Percentiles rank a stretch among this genome's conserved stretches.
phyloP scores from a whole-genome alignment of 176 grass and related monocot species.

The Carex parvula region DNA sequence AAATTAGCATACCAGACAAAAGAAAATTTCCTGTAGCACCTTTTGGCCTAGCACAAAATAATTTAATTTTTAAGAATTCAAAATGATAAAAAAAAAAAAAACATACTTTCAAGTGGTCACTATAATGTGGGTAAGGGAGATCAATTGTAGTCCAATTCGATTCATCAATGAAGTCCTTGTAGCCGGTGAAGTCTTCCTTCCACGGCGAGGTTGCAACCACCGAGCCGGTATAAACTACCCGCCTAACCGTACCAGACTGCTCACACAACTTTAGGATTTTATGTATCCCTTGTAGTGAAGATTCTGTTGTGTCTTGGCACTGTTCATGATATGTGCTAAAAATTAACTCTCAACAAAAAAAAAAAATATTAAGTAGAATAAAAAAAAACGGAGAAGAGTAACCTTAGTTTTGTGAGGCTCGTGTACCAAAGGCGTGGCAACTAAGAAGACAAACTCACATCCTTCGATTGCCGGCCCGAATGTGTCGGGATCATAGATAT shows the following conservation, averaged over 20 bases:
- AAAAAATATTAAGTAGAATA: too few relatives aligned
- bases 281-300: slow-evolving; percentile 35
- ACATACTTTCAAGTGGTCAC: slow-evolving; percentile 30
- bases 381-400: too few relatives aligned
- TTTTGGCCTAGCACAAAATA: too few relatives aligned
- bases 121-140: slow-evolving; percentile 42
- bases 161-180: slow-evolving; percentile 44
- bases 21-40: too few relatives aligned
- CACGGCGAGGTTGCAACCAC: slow-evolving; percentile 44
- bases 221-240: slow-evolving; percentile 65
- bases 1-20: too few relatives aligned
- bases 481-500: slow-evolving; percentile 48
- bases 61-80: background rate
- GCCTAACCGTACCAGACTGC: slow-evolving; percentile 45
- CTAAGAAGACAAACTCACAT: slow-evolving; percentile 62
- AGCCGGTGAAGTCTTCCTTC: slow-evolving; percentile 43
- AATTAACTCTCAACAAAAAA: too few relatives aligned
- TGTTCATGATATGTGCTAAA: slow-evolving; percentile 9
- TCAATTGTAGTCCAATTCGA: slow-evolving; percentile 52
- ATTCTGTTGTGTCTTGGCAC: slow-evolving; percentile 50
- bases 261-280: slow-evolving; percentile 55
- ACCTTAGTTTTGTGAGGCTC: slow-evolving; percentile 41
- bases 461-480: slow-evolving; percentile 51
- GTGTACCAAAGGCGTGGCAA: slow-evolving; percentile 46
- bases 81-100: background rate